Conservation (phyloP, 176 grass and related monocot species). For the Urochloa ruziziensis region DNA sequence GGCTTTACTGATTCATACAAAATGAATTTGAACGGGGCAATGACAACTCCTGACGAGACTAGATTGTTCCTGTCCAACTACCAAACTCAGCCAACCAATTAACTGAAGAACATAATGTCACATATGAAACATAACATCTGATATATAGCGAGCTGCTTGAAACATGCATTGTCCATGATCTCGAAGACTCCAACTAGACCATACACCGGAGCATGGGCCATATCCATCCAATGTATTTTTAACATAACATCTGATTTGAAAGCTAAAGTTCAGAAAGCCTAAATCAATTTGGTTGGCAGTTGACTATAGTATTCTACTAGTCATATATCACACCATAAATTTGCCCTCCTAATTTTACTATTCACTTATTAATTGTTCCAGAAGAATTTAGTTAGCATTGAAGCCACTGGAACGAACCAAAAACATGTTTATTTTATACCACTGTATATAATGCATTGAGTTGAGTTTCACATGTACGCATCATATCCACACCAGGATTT, state of each 20-base stretch:
- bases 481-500: not conserved
- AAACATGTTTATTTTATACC: not conserved
- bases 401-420: not conserved
- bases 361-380: not conserved
- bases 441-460: not conserved
- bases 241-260: not conserved
- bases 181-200: not conserved
- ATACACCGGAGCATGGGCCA: too few relatives aligned
- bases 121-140: not conserved
- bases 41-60: not conserved
- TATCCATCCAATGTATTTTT: not conserved
- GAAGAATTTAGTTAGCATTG: not conserved
- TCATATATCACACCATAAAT: not conserved
- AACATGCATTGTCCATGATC: not conserved
- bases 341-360: not conserved
- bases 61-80: not conserved
- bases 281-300: conserved; percentile 9
- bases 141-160: too few relatives aligned
- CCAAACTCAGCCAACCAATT: not conserved
- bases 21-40: not conserved
- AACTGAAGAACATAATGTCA: not conserved
- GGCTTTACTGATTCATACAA: not conserved
- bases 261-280: not conserved
- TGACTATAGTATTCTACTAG: not conserved
- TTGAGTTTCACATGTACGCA: conserved; percentile 23